Base-by-base conservation (phyloP, 179 eudicot species). In the Pouteria campechiana region DNA sequence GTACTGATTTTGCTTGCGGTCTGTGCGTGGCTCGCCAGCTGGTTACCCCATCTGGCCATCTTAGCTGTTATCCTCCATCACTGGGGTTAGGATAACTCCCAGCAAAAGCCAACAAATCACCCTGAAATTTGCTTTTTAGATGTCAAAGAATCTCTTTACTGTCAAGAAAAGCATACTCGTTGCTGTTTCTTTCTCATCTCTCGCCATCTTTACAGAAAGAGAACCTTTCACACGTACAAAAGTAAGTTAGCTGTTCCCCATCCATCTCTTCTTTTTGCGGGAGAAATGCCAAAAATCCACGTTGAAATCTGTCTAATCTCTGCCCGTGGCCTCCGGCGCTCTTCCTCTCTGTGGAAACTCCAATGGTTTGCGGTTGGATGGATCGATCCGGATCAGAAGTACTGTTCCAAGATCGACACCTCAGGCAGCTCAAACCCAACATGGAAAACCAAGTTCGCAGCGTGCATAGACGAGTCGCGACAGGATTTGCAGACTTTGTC, bases 351-450 rank as follows among this genome's bases (percentile, higher is more conserved):
- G 8, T 74, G 69, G 57, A 87, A 87, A 79, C 79, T 54, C 44
- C 96, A 83, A 25, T 83, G 86, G 84, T 87, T 57, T 36, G 90
- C 90, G 4, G 81, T 83, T 24, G 96, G 87, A 30, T 87, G 96
- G 96, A 70, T 83, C 7, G 78, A 87, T 61, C 81, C 87, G 0
- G 58, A 51, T 38, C 45, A 66, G 65, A 83, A 87, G 49, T 83
- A 79, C 55, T 87, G 96, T 68, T 79, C 90, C 29, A 60, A 55
- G 46, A 64, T 83, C 28, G 90, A 83, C 62, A 54, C 73, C 27
- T 76, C 87, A 6, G 87, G 92, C 5, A 81, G 50, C 14, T 40
- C 71, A 13, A 85, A 75, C 57, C 84, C 92, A 1, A 58, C 66
- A 23, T 85, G 95, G 87, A 81, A 71, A 34, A 85, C 81, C 20